Conservation (phyloP, 2,329 filamentous ascomycete genomes). For the Cryphonectria nitschkei region DNA sequence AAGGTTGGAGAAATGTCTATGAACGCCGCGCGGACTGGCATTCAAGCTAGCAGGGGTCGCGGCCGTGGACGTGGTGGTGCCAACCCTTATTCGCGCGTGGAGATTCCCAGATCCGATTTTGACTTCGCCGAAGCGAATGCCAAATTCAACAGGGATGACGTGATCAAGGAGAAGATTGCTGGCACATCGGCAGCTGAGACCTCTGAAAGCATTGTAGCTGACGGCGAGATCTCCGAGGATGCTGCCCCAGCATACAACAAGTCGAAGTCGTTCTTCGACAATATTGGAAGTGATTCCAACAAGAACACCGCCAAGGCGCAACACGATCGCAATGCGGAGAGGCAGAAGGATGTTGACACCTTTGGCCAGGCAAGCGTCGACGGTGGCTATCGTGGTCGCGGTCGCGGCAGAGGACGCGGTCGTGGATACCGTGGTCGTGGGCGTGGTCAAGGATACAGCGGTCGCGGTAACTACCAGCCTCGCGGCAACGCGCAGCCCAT, state of each 20-base stretch:
- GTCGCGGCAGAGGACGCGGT: constrained; percentile 64
- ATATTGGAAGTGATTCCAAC: constrained; percentile 91
- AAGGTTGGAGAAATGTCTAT: constrained; percentile 79
- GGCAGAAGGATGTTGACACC: constrained; percentile 49
- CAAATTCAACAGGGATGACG: constrained; percentile 84
- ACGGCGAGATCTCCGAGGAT: constrained; percentile 19
- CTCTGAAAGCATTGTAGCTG: constrained; percentile 41
- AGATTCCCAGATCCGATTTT: constrained; percentile 88
- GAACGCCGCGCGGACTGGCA: constrained; percentile 57
- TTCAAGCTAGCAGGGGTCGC: constrained; percentile 46
- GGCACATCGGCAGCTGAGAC: constrained; percentile 66
- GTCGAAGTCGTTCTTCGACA: constrained; percentile 91
- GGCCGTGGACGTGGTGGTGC: constrained; percentile 38
- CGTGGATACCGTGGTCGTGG: constrained; percentile 44
- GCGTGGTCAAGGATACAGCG: constrained; percentile 39
- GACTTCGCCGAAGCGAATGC: constrained; percentile 87
- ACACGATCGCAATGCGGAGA: constrained; percentile 83
- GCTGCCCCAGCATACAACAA: constrained; percentile 75
- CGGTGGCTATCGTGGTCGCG: constrained; percentile 73
- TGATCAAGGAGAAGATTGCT: constrained; percentile 87
- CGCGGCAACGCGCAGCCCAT: constrained; percentile 17
- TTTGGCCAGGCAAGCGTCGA: constrained; percentile 97
- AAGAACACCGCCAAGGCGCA: constrained; percentile 82
- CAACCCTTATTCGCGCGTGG: constrained; percentile 67
- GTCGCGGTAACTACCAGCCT: constrained; percentile 31